phyloP scores from a whole-genome alignment of 1,284 basidiomycete species.

The Entoloma clypeatum region DNA sequence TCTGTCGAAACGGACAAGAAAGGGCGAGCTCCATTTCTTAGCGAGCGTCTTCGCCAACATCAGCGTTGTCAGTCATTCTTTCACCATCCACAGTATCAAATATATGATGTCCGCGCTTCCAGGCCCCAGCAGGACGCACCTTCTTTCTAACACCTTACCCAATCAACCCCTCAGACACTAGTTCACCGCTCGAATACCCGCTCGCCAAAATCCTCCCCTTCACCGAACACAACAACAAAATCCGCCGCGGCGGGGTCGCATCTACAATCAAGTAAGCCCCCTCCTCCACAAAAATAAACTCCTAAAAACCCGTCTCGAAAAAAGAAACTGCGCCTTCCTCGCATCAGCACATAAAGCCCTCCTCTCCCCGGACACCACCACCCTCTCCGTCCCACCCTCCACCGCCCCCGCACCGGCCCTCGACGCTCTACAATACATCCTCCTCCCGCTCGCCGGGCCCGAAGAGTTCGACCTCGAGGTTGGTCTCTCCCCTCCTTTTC shows the following conservation, averaged over 20 bases:
- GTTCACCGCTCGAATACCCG: slow-evolving; percentile 63
- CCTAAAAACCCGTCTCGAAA: slow-evolving; percentile 6
- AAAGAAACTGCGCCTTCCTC: slow-evolving; percentile 78
- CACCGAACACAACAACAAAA: slow-evolving; percentile 83
- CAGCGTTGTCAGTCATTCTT: slow-evolving; percentile 55
- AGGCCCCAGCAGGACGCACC: slow-evolving; percentile 65
- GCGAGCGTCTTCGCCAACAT: slow-evolving; percentile 91
- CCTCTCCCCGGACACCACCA: slow-evolving; percentile 54
- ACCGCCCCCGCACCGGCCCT: slow-evolving; percentile 68
- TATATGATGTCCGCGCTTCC: not conserved
- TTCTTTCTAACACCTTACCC: slow-evolving; percentile 69
- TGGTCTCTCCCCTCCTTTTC: slow-evolving; percentile 17
- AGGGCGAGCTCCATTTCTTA: slow-evolving; percentile 83
- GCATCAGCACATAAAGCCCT: slow-evolving; percentile 65
- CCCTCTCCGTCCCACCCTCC: slow-evolving; percentile 52
- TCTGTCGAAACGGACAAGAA: slow-evolving; percentile 51
- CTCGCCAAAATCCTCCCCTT: slow-evolving; percentile 80
- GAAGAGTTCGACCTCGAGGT: slow-evolving; percentile 93
- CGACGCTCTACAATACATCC: slow-evolving; percentile 77
- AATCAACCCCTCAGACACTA: slow-evolving; percentile 35
- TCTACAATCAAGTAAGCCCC: slow-evolving; percentile 77
- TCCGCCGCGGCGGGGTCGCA: slow-evolving; percentile 82
- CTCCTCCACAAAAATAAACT: not conserved
- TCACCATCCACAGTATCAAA: not conserved
- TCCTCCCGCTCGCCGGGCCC: slow-evolving; percentile 90